phyloP scores from a whole-genome alignment of 768 basidiomycete species.

The Leccinum disarticulatum region DNA sequence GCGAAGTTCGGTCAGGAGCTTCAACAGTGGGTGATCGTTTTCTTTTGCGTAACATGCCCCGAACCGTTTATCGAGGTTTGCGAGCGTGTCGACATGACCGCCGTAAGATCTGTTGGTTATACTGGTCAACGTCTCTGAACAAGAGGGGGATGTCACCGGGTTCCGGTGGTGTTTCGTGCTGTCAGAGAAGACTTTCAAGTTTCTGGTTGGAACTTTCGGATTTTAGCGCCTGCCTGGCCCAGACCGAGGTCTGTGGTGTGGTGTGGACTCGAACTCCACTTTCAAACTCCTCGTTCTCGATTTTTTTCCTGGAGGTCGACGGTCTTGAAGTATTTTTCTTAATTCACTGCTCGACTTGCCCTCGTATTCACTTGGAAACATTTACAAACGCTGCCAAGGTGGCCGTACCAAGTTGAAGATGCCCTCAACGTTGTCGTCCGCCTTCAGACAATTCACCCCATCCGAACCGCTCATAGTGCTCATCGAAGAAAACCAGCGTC shows the following conservation, averaged over 20 bases:
- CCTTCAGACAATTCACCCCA: not conserved
- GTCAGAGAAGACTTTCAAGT: not conserved
- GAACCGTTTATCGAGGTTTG: not conserved
- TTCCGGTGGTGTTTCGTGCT: not conserved
- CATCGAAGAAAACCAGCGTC: not conserved
- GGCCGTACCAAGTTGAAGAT: not conserved
- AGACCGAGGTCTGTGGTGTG: not conserved
- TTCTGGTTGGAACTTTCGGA: not conserved
- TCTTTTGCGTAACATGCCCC: not conserved
- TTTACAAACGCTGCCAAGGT: not conserved
- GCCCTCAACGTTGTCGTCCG: not conserved
- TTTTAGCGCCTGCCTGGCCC: not conserved
- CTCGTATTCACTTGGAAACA: not conserved
- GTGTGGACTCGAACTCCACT: not conserved
- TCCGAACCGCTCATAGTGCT: not conserved
- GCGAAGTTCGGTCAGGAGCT: not conserved
- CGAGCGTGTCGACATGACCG: not conserved
- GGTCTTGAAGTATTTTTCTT: not conserved
- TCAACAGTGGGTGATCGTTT: constrained; percentile 14
- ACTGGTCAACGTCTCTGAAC: not conserved
- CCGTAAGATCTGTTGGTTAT: constrained; percentile 5
- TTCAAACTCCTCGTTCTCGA: not conserved
- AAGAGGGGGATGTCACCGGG: not conserved
- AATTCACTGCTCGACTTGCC: no score
- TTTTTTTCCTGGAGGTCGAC: not conserved